Evolutionary conservation across 306 rosid genomes (phyloP).

Genomic region (Lathyrus aphaca): DNA sequence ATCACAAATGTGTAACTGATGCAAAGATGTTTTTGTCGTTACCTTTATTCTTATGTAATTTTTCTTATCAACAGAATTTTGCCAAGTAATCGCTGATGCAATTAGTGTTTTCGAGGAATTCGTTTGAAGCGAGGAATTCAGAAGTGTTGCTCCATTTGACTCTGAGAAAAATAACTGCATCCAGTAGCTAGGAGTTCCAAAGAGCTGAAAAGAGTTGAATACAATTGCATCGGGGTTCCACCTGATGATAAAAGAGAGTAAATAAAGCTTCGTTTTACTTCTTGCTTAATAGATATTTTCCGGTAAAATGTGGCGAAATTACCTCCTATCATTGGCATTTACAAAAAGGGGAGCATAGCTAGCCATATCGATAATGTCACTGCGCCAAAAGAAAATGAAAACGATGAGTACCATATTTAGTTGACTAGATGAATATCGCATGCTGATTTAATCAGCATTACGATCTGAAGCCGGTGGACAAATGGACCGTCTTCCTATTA

Average conservation of each 20-base stretch:
- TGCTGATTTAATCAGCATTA: conserved; percentile 6
- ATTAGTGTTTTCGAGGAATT: conserved; percentile 50
- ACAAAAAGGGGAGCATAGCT: conserved; percentile 99
- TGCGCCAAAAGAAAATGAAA: conserved; percentile 47
- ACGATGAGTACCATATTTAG: conserved; percentile 33
- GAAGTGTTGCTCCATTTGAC: conserved; percentile 87
- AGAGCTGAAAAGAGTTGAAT: conserved; percentile 68
- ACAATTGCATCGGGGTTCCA: conserved; percentile 96
- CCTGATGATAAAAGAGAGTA: too few species aligned
- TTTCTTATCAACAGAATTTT: conserved; percentile 46
- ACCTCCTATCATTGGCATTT: conserved; percentile 71
- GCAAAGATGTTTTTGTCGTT: conserved; percentile 5
- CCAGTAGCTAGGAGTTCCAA: conserved; percentile 98
- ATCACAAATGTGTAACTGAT: conserved; percentile 7
- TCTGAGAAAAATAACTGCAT: conserved; percentile 65
- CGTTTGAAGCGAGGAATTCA: conserved; percentile 55
- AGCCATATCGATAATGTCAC: conserved; percentile 77
- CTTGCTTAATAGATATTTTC: too few species aligned
- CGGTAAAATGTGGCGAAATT: too few species aligned
- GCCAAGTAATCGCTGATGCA: conserved; percentile 77
- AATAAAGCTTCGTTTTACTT: too few species aligned
- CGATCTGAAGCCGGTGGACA: background rate
- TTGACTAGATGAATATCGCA: conserved; percentile 34
- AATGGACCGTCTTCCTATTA: conserved; percentile 4
- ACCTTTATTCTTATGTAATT: conserved; percentile 75